A percentile compares a stretch with the other conserved stretches of the same genome.
Evolutionary conservation across 2,329 filamentous ascomycete species (phyloP).

Genomic region (Neofusicoccum umdonicola): DNA sequence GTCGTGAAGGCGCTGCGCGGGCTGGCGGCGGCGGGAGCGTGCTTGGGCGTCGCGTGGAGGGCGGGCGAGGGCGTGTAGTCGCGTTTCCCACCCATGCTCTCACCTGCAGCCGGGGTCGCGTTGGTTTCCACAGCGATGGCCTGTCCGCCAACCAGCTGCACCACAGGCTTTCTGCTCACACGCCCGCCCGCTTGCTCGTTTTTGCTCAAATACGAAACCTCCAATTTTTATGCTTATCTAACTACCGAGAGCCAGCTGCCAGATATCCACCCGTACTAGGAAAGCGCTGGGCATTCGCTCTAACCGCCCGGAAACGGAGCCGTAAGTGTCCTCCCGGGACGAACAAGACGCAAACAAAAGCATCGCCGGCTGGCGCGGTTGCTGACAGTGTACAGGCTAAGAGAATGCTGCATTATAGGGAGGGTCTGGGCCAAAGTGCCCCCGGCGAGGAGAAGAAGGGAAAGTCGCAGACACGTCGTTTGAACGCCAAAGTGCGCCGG

Average conservation of each 20-base stretch:
- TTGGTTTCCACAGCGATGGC: conserved; percentile 9
- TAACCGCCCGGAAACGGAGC: conserved; percentile 7
- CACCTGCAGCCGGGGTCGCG: background rate
- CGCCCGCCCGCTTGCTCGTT: background rate
- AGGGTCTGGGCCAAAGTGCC: conserved; percentile 3
- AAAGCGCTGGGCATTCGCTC: conserved; percentile 13
- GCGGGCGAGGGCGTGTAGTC: conserved; percentile 8
- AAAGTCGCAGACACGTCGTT: background rate
- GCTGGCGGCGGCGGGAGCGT: background rate
- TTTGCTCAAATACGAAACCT: background rate
- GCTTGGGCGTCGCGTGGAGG: background rate
- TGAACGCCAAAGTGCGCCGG: conserved; percentile 5
- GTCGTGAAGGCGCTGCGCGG: background rate
- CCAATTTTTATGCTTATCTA: conserved; percentile 11
- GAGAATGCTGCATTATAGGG: conserved; percentile 12
- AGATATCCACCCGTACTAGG: conserved; percentile 5
- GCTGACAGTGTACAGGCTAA: conserved; percentile 11
- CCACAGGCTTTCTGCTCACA: background rate
- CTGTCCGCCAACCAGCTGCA: background rate
- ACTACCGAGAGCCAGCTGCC: conserved; percentile 12
- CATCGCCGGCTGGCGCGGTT: background rate
- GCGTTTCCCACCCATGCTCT: background rate
- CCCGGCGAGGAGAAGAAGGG: background rate
- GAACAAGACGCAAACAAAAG: conserved; percentile 8
- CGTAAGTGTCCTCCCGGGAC: background rate